Conservation (phyloP, 441 rosid genomes). For the Manihot esculenta region DNA sequence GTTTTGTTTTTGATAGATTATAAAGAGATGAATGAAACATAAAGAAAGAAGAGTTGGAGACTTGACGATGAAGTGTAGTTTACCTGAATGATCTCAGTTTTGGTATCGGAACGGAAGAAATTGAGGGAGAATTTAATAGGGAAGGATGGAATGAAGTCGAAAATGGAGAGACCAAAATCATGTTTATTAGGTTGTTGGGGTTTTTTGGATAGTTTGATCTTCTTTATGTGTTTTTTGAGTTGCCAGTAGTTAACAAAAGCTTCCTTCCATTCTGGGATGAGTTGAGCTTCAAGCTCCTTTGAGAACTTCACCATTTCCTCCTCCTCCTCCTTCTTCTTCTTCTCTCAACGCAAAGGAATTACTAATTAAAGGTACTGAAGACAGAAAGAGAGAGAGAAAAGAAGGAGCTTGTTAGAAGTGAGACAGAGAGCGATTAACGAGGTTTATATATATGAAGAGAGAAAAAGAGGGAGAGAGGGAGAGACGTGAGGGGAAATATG, state of each 20-base stretch:
- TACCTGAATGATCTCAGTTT: conserved; percentile 67
- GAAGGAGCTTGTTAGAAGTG: neutral
- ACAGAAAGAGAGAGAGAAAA: neutral
- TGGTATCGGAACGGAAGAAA: conserved; percentile 23
- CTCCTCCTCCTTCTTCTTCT: neutral
- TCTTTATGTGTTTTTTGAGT: conserved; percentile 81
- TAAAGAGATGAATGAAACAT: no score
- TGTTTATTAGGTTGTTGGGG: conserved; percentile 24
- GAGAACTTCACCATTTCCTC: conserved; percentile 92
- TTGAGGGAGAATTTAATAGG: conserved; percentile 28
- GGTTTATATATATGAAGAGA: conserved; percentile 24
- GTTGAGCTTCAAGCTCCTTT: conserved; percentile 90
- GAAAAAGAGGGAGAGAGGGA: conserved; percentile 5
- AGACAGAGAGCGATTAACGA: conserved; percentile 4
- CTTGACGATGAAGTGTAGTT: neutral
- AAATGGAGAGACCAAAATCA: conserved; percentile 49
- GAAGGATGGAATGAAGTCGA: conserved; percentile 49
- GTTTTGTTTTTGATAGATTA: no score
- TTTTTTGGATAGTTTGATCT: conserved; percentile 54
- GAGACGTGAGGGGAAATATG: conserved; percentile 40
- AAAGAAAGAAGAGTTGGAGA: no score
- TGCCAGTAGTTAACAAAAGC: conserved; percentile 90
- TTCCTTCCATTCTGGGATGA: conserved; percentile 97
- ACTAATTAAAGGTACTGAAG: neutral
- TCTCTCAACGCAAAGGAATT: no score